phyloP scores from a whole-genome alignment of 805 yeast species.

The Wickerhamomyces tratensis region DNA sequence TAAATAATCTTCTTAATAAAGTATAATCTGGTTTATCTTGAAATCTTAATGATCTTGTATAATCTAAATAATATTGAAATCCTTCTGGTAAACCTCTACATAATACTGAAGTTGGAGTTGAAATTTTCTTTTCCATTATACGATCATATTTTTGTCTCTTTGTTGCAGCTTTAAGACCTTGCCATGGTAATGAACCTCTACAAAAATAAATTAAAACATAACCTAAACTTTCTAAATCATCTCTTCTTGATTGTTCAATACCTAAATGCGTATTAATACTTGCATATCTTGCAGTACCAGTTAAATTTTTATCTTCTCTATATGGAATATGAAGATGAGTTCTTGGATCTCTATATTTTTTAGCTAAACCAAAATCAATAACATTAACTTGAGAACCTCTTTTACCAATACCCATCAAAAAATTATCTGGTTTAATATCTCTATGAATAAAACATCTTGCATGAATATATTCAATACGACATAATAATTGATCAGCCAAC shows the following conservation, averaged over 20 bases:
- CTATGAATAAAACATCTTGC: slow-evolving; percentile 69
- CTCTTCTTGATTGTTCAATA: slow-evolving; percentile 75
- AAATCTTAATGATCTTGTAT: slow-evolving; percentile 82
- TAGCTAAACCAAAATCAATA: slow-evolving; percentile 84
- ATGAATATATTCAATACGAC: slow-evolving; percentile 62
- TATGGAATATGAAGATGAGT: slow-evolving; percentile 78
- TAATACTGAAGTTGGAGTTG: slow-evolving; percentile 52
- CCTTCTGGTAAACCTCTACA: slow-evolving; percentile 61
- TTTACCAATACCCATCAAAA: slow-evolving; percentile 54
- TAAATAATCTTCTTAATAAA: slow-evolving; percentile 77
- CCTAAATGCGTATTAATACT: slow-evolving; percentile 81
- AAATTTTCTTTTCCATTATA: slow-evolving; percentile 72
- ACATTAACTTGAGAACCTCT: slow-evolving; percentile 57
- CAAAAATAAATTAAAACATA: slow-evolving; percentile 75
- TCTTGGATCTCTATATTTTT: slow-evolving; percentile 72
- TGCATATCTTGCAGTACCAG: slow-evolving; percentile 85
- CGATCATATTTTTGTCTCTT: slow-evolving; percentile 76
- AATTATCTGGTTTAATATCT: slow-evolving; percentile 80
- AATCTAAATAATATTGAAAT: slow-evolving; percentile 76
- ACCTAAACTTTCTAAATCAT: slow-evolving; percentile 73
- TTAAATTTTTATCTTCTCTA: slow-evolving; percentile 67
- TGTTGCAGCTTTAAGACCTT: slow-evolving; percentile 80
- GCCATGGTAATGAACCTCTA: slow-evolving; percentile 81
- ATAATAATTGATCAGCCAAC: slow-evolving; percentile 71
- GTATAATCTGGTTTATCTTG: slow-evolving; percentile 96